A percentile compares a stretch with the other conserved stretches of the same genome.
Conservation (phyloP, 306 rosid genomes). For the Acmispon strigosus region DNA sequence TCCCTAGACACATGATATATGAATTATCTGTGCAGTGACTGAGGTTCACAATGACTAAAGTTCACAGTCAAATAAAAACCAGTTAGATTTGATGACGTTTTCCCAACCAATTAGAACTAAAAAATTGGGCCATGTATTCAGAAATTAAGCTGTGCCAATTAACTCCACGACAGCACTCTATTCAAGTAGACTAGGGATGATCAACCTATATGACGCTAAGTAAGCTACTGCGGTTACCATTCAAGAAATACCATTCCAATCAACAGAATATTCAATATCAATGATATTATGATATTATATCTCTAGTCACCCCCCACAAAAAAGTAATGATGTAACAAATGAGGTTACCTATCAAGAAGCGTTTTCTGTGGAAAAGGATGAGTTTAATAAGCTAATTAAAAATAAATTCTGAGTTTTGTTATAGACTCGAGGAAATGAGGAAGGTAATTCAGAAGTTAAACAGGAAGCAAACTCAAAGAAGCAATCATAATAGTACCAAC, state of each 20-base stretch:
- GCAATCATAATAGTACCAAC: too few species aligned
- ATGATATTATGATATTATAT: not conserved
- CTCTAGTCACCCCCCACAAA: too few species aligned
- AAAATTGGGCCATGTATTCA: not conserved
- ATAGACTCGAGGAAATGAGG: not conserved
- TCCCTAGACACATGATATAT: not conserved
- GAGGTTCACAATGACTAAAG: too few species aligned
- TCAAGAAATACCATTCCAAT: not conserved
- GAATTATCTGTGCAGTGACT: not conserved
- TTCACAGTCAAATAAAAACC: not conserved
- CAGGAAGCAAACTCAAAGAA: not conserved
- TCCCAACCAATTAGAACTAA: not conserved
- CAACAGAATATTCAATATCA: conserved; percentile 8
- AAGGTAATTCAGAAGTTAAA: not conserved
- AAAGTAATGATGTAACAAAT: too few species aligned
- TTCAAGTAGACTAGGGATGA: not conserved
- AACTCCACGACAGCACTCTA: not conserved
- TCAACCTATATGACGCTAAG: not conserved
- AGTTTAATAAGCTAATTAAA: not conserved
- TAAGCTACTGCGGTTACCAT: not conserved
- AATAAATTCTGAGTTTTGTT: not conserved
- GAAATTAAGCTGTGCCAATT: not conserved
- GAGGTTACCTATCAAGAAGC: too few species aligned
- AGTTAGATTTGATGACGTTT: not conserved
- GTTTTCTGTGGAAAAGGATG: not conserved